phyloP scores from a whole-genome alignment of 2,329 filamentous ascomycete genomes.

The Phyllosticta capitalensis region DNA sequence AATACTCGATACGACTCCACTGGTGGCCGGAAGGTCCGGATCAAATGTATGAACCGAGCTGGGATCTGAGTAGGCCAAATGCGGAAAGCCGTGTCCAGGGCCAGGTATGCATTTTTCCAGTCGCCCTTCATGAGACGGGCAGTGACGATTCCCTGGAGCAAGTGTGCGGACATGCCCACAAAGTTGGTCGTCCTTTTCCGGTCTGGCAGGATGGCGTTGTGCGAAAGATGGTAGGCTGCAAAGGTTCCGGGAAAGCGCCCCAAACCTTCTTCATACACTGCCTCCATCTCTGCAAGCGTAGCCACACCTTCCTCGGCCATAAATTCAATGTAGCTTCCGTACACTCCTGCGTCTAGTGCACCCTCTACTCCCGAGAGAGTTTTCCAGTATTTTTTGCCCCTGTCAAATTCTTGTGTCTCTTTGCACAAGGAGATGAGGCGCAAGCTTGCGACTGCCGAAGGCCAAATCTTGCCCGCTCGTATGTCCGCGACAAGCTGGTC shows the following conservation, averaged over 20 bases:
- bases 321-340: conserved; percentile 42
- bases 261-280: conserved; percentile 36
- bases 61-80: conserved; percentile 36
- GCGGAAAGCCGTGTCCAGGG: conserved; percentile 39
- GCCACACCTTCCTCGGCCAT: conserved; percentile 33
- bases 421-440: conserved; percentile 40
- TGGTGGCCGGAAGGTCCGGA: conserved; percentile 37
- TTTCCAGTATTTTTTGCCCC: conserved; percentile 36
- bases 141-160: conserved; percentile 40
- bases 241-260: conserved; percentile 39
- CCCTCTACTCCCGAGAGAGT: conserved; percentile 37
- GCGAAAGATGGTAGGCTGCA: conserved; percentile 38
- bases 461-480: conserved; percentile 23
- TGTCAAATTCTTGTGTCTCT: conserved; percentile 31
- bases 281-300: conserved; percentile 34
- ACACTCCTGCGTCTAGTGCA: conserved; percentile 34
- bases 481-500: conserved; percentile 24
- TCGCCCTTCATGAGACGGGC: conserved; percentile 38
- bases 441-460: conserved; percentile 31
- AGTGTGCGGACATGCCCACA: conserved; percentile 29
- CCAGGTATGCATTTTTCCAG: conserved; percentile 40
- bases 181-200: conserved; percentile 24
- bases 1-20: conserved; percentile 39
- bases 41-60: conserved; percentile 34
- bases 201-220: conserved; percentile 37